phyloP scores from a whole-genome alignment of 768 basidiomycete genomes.

The Punctularia strigosozonata region DNA sequence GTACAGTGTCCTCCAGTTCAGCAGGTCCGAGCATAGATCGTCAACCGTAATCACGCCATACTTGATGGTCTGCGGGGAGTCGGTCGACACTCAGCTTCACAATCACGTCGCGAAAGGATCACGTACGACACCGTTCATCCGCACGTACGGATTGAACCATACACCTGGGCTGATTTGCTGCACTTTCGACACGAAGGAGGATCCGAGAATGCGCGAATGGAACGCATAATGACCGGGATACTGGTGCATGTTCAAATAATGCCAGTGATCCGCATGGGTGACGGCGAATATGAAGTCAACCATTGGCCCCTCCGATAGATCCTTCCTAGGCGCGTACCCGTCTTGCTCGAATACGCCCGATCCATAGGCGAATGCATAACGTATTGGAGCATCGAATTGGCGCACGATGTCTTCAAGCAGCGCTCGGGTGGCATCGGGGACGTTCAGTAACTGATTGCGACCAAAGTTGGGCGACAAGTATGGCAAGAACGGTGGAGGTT shows the following conservation, averaged over 20 bases:
- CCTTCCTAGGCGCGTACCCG: constrained; percentile 40
- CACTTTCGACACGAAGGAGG: constrained; percentile 66
- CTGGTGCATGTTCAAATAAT: constrained; percentile 91
- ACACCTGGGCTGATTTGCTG: constrained; percentile 75
- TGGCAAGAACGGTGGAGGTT: constrained; percentile 27
- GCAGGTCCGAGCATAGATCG: constrained; percentile 77
- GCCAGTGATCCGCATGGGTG: constrained; percentile 86
- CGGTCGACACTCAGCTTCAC: no score
- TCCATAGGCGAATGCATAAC: constrained; percentile 97
- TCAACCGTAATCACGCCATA: constrained; percentile 94
- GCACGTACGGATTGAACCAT: constrained; percentile 93
- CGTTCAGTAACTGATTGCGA: constrained; percentile 69
- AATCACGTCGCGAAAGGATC: constrained; percentile 3
- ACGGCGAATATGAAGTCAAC: constrained; percentile 97
- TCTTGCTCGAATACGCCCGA: constrained; percentile 93
- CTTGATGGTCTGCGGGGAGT: constrained; percentile 64
- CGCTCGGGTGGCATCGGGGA: constrained; percentile 68
- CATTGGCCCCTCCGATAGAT: constrained; percentile 48
- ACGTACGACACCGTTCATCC: constrained; percentile 76
- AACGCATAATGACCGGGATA: constrained; percentile 86
- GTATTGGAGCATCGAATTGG: constrained; percentile 80
- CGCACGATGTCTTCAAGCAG: constrained; percentile 71
- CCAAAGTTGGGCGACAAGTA: constrained; percentile 64
- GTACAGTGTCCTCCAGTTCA: constrained; percentile 90
- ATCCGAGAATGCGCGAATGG: constrained; percentile 76